These are phyloP conservation scores for Candida nitratophila DNA, from an alignment of 805 yeast species.

Conservation along the genomic window DNA sequence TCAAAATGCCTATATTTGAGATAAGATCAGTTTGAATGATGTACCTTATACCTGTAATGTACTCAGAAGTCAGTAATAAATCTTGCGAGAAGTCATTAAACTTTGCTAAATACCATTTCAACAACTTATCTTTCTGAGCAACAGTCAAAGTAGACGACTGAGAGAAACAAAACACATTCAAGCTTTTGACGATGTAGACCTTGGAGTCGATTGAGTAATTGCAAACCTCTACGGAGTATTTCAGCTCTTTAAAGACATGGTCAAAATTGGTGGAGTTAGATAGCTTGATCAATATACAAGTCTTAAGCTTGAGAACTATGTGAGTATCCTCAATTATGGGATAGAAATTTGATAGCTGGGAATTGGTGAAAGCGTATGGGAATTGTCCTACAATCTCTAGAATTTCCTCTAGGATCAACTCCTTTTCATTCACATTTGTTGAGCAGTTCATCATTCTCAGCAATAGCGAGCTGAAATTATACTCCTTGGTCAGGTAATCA, in stretches of 20 bases:
- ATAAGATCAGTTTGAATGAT: slow-evolving; percentile 59
- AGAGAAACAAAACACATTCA: slow-evolving; percentile 26
- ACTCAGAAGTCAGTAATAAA: slow-evolving; percentile 45
- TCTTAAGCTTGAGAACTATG: slow-evolving; percentile 35
- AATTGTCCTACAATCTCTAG: slow-evolving; percentile 26
- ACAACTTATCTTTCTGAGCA: slow-evolving; percentile 45
- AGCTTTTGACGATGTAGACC: slow-evolving; percentile 37
- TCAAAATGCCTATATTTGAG: slow-evolving; percentile 47
- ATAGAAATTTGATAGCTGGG: slow-evolving; percentile 41
- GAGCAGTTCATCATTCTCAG: slow-evolving; percentile 21
- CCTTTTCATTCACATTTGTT: slow-evolving; percentile 22
- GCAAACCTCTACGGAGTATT: slow-evolving; percentile 38
- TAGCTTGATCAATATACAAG: slow-evolving; percentile 55
- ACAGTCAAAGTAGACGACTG: slow-evolving; percentile 19
- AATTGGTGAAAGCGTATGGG: slow-evolving; percentile 22
- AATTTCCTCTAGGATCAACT: slow-evolving; percentile 41
- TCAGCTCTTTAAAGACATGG: slow-evolving; percentile 52
- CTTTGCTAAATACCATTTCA: slow-evolving; percentile 57
- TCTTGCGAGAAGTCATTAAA: slow-evolving; percentile 24
- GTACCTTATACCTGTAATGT: slow-evolving; percentile 64
- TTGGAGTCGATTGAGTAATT: slow-evolving; percentile 4
- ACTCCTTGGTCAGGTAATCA: slow-evolving; percentile 31
- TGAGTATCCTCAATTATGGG: slow-evolving; percentile 47
- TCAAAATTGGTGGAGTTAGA: slow-evolving; percentile 46
- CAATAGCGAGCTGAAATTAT: slow-evolving; percentile 44